These are phyloP conservation scores for Cutaneotrichosporon cavernicola DNA, from an alignment of 1,284 basidiomycete species.

Conservation along the genomic window DNA sequence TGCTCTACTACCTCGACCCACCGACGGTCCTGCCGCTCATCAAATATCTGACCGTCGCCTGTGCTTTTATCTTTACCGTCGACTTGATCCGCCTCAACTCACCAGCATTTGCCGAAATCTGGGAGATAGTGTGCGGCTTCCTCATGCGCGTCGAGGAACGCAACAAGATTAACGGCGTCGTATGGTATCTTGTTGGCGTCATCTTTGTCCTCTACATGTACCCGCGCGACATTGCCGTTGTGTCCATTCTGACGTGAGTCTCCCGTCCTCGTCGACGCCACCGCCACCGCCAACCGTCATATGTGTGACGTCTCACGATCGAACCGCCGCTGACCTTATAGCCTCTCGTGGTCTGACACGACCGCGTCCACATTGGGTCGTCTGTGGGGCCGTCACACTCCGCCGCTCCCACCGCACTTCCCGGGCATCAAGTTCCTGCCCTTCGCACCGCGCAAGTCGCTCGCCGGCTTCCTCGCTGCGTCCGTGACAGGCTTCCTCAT, in stretches of 20 bases:
- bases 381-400: slow-evolving; percentile 73
- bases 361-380: slow-evolving; percentile 90
- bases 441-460: slow-evolving; percentile 55
- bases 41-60: slow-evolving; percentile 63
- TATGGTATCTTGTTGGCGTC: slow-evolving; percentile 94
- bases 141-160: slow-evolving; percentile 94
- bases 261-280: background rate
- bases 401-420: slow-evolving; percentile 65
- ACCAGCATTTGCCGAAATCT: slow-evolving; percentile 67
- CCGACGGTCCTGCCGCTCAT: slow-evolving; percentile 60
- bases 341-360: slow-evolving; percentile 96
- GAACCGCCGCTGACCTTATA: slow-evolving; percentile 42
- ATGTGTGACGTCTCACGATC: background rate
- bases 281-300: background rate
- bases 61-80: slow-evolving; percentile 69
- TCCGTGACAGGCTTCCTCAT: slow-evolving; percentile 71
- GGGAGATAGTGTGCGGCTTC: slow-evolving; percentile 76
- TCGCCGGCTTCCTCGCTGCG: slow-evolving; percentile 88
- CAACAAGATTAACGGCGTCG: slow-evolving; percentile 79
- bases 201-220: slow-evolving; percentile 75
- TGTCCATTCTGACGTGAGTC: slow-evolving; percentile 81
- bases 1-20: slow-evolving; percentile 59
- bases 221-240: slow-evolving; percentile 81
- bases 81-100: slow-evolving; percentile 76
- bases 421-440: slow-evolving; percentile 42